Base-by-base conservation (phyloP, 768 basidiomycete species). In the Panellus pusillus region DNA sequence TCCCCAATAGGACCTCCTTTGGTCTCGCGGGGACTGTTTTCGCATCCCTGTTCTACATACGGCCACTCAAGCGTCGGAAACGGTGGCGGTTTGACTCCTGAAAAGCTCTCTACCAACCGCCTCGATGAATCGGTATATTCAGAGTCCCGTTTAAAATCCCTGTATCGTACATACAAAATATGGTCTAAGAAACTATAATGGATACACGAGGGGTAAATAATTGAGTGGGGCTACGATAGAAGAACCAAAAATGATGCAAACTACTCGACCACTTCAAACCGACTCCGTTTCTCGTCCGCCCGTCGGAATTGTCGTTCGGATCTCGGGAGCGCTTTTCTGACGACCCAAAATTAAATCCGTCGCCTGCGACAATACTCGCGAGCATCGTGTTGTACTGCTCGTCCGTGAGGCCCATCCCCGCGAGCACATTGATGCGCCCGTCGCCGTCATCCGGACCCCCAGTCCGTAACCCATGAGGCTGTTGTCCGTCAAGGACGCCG, bases 371-470 rank as follows among this genome's bases (percentile, higher is more conserved):
- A 53, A 93, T 76, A 49, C 82, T 86, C 67, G 86, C 83, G 60
- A 95, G 68, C 52, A 95, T 90, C 57, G 82, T 67, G 50, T 80
- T 80, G 72, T 95, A 97, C 69, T 93, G 90, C 65, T 94, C 91
- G 62, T 95, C 92, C 14, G 86, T 82, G 50, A 95, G 79, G 12
- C 93, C 93, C 83, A 94, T 89, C 15, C 85, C 88, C 14, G 87
- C 89, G 38, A 97, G 77, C 6, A 91, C 91, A 69, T 96, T 93
- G 60, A 91, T 81, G 52, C 82, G 73, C 29, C 76, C 76, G 27
- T 86, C 81, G 49, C 77, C 73, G 31, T 78, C 78, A 47, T 77
- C 73, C 52, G 65, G 63, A 56, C 61, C 36, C 48, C 46, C 20
- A 55, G 44, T 49, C 60, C 62, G 45, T 56, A 47, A 47, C 36